Base-by-base conservation (phyloP, 257 asterid species). In the Solanum virginianum region DNA sequence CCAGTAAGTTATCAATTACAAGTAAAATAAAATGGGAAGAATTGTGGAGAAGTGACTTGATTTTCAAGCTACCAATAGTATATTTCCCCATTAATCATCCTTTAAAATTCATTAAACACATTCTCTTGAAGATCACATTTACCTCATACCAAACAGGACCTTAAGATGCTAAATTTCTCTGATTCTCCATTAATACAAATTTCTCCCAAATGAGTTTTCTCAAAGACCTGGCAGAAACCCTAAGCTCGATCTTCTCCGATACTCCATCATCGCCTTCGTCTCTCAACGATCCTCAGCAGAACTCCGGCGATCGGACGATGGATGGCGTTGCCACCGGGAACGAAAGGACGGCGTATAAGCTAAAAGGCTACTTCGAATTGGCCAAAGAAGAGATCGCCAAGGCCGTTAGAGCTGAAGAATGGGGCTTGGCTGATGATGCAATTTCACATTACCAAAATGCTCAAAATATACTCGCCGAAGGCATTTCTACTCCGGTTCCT, bases 401-500 rank as follows among this genome's bases (percentile, higher is more conserved):
- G 88, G 99, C 97, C 51, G 97, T 96, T 87, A 92, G 98, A 39
- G 95, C 97, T 41, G 99, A 96, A 79, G 99, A 96, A 88, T 96
- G 98, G 99, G 98, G 98, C 1, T 87, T 96, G 43, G 91, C 95
- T 3, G 94, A 91, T 36, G 98, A 92, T 71, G 99, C 99, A 51
- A 72, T 91, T 84, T 88, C 90, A 7, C 89, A 84, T 86, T 96
- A 96, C 83, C 94, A 91, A 83, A 90, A 85, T 59, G 95, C 98
- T 55, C 98, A 89, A 87, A 90, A 89, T 79, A 92, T 95, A 84
- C 93, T 95, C 49, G 77, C 81, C 53, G 99, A 96, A 90, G 98
- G 92, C 45, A 85, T 91, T 85, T 93, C 99, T 56, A 92, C 94
- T 68, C 98, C 99, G 2, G 97, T 91, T 80, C 99, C 98, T 83